Base-by-base conservation (phyloP, 148 eudicot species). In the Diospyros kaki region DNA sequence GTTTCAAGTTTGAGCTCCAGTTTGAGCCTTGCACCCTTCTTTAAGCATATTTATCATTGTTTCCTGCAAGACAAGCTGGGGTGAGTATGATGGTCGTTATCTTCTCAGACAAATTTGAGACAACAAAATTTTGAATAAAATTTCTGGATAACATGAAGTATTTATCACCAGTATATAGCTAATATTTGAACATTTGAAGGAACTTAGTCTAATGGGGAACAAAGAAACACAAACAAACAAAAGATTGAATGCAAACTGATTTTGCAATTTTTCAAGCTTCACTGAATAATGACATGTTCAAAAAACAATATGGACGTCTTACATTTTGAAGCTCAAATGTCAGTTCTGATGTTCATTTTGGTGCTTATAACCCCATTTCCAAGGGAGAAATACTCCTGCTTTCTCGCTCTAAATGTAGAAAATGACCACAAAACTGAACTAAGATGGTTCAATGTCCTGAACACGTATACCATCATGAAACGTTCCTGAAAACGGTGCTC, bases 271-370 rank as follows among this genome's bases (percentile, higher is more conserved):
- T 3, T 5, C 9, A 64, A 64, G 14, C 15, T 43, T 8, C 53
- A 66, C 13, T 11, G 1, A 7, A 50, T 45, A 6, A 15, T 43
- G 12, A 66, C 12, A 46, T 43, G 7, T 65, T 7, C 52, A 44
- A 65, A 28, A 0, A 66, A 7, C 53, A 66, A 66, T 18, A 44
- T 66, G 12, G 2, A 66, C 6, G 38, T 42, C 12, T 28, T 44
- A 66, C 61, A 53, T 75, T 28, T 39, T 42, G 28, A 75, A 75
- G 65, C 45, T 45, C 66, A 3, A 45, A 55, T 12, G 41, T 39
- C 43, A 55, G 2, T 58, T 13, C 45, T 38, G 65, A 28, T 28
- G 28, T 28, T 28, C 28, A 28, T 28, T 61, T 44, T 13, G 46
- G 52, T 48, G 58, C 58, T 63, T 68, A 38, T 28, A 28, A 10